Evolutionary conservation across 2,329 filamentous ascomycete species (phyloP).

Genomic region (Colletotrichum sp.): DNA sequence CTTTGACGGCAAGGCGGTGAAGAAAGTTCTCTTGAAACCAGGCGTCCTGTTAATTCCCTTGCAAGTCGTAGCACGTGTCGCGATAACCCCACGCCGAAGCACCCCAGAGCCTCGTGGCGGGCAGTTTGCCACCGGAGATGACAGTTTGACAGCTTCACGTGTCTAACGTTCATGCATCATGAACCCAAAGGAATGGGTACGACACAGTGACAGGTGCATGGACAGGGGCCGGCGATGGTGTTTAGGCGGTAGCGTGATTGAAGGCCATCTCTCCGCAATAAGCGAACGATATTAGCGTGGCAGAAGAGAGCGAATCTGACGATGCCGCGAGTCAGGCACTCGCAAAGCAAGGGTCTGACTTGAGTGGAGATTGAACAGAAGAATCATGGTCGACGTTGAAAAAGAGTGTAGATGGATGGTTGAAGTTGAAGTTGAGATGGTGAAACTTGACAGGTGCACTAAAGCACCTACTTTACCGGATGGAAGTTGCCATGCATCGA

Average conservation of each 20-base stretch:
- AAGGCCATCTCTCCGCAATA: neutral
- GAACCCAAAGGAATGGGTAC: neutral
- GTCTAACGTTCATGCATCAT: neutral
- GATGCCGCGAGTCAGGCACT: slow-evolving; percentile 7
- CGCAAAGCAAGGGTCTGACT: neutral
- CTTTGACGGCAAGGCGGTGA: neutral
- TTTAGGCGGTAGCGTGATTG: neutral
- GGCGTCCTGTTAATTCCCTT: neutral
- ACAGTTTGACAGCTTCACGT: neutral
- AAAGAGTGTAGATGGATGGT: neutral
- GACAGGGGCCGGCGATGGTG: neutral
- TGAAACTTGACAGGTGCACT: neutral
- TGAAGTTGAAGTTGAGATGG: neutral
- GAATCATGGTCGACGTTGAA: neutral
- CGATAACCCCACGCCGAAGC: neutral
- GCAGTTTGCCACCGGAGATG: neutral
- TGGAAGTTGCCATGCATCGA: neutral
- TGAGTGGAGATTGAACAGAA: neutral
- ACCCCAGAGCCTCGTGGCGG: neutral
- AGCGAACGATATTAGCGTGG: slow-evolving; percentile 1
- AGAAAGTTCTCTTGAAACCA: neutral
- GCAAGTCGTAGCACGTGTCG: neutral
- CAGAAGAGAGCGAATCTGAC: neutral
- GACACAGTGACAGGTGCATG: neutral
- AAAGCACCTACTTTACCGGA: neutral